Conservation (phyloP, 2,329 filamentous ascomycete genomes). For the Fusarium veterinarium region DNA sequence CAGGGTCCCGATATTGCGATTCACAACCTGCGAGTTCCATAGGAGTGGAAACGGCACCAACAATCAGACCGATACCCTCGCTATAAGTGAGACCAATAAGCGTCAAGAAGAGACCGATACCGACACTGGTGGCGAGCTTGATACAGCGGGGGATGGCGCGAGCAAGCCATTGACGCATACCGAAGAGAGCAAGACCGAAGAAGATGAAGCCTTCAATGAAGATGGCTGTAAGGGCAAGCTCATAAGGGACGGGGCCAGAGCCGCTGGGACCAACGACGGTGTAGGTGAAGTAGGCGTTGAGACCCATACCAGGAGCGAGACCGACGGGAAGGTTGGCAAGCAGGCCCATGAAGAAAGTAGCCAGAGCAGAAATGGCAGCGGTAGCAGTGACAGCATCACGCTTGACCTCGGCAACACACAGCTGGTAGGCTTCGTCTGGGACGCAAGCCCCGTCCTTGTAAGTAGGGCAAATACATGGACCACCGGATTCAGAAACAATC, state of each 20-base stretch:
- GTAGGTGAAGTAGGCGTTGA: conserved; percentile 90
- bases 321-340: conserved; percentile 75
- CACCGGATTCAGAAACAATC: conserved; percentile 72
- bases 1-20: conserved; percentile 48
- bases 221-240: conserved; percentile 83
- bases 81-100: conserved; percentile 82
- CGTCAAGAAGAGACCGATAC: conserved; percentile 85
- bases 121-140: conserved; percentile 87
- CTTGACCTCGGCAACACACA: conserved; percentile 74
- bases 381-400: conserved; percentile 87
- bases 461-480: conserved; percentile 78
- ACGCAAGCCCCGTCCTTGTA: conserved; percentile 62
- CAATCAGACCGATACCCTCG: conserved; percentile 83
- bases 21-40: conserved; percentile 80
- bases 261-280: conserved; percentile 79
- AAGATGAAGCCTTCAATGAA: conserved; percentile 92
- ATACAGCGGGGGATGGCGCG: conserved; percentile 85
- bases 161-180: conserved; percentile 89
- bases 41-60: conserved; percentile 75
- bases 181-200: conserved; percentile 80
- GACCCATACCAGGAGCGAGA: conserved; percentile 62
- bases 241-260: conserved; percentile 76
- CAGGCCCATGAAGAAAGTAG: conserved; percentile 85
- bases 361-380: conserved; percentile 82
- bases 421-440: conserved; percentile 66